A percentile compares a stretch with the other conserved stretches of the same genome.
phyloP scores from a whole-genome alignment of 805 yeast species.

The Suhomyces sp. region DNA sequence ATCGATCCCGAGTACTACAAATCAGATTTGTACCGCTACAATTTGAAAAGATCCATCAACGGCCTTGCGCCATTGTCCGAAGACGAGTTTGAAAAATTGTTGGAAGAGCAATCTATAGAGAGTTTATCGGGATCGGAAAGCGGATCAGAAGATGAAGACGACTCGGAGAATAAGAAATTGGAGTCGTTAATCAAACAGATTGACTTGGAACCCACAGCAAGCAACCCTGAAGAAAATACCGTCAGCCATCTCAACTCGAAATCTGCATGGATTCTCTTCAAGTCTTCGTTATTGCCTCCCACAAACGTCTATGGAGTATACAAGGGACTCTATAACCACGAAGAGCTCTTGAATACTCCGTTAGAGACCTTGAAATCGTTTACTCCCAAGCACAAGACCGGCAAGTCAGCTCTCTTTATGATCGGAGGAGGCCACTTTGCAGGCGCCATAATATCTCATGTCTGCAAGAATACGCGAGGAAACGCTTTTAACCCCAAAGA shows the following conservation, averaged over 20 bases:
- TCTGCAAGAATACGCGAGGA: constrained; percentile 53
- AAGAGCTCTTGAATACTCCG: constrained; percentile 45
- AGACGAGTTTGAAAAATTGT: constrained; percentile 54
- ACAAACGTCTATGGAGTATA: constrained; percentile 61
- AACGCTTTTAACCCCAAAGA: constrained; percentile 47
- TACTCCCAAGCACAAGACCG: constrained; percentile 21
- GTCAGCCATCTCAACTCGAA: constrained; percentile 61
- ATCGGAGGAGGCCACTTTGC: constrained; percentile 98
- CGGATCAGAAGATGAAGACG: constrained; percentile 24
- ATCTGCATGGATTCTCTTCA: constrained; percentile 65
- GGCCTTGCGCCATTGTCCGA: constrained; percentile 49
- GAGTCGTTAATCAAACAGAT: constrained; percentile 23
- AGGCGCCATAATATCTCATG: constrained; percentile 85
- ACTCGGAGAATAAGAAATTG: constrained; percentile 21
- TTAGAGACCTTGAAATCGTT: constrained; percentile 42
- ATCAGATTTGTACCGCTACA: constrained; percentile 57
- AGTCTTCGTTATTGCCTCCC: constrained; percentile 43
- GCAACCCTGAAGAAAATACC: constrained; percentile 24
- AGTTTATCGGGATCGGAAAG: constrained; percentile 57
- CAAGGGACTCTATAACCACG: constrained; percentile 54
- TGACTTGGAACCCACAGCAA: constrained; percentile 6
- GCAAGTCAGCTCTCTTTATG: constrained; percentile 79
- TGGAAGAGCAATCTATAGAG: constrained; percentile 49
- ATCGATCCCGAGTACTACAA: constrained; percentile 39
- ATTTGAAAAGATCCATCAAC: constrained; percentile 50